phyloP scores from a whole-genome alignment of 352 stramenopile species.

The Phytophthora europaea region DNA sequence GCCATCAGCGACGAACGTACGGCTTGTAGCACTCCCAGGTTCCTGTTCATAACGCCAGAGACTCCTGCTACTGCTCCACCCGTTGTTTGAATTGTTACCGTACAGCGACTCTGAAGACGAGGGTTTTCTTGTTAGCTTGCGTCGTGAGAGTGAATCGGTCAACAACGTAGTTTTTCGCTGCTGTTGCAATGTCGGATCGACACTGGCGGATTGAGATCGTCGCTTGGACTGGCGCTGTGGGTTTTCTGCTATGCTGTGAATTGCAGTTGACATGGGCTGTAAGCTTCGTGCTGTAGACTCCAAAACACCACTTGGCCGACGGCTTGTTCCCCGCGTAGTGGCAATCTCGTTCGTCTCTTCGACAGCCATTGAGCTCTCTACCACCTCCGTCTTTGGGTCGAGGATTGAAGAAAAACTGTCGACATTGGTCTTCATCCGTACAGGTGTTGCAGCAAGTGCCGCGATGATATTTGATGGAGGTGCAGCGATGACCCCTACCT shows the following conservation, averaged over 20 bases:
- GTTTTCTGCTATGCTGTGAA: constrained; percentile 34
- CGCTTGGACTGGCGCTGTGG: constrained; percentile 23
- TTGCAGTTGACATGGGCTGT: constrained; percentile 16
- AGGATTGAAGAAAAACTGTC: constrained; percentile 54
- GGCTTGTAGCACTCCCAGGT: constrained; percentile 16
- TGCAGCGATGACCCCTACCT: constrained; percentile 33
- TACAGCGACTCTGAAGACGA: constrained; percentile 22
- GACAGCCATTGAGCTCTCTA: neutral
- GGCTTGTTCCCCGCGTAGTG: constrained; percentile 11
- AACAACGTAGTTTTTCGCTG: constrained; percentile 32
- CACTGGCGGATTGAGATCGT: constrained; percentile 22
- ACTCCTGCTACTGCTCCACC: constrained; percentile 22
- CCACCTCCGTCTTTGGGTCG: constrained; percentile 9
- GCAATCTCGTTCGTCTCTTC: neutral
- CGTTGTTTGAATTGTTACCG: constrained; percentile 9
- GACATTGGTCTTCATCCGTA: constrained; percentile 52
- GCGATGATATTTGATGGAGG: constrained; percentile 21
- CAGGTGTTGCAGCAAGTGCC: constrained; percentile 23
- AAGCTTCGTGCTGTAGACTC: constrained; percentile 14
- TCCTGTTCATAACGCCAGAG: constrained; percentile 43
- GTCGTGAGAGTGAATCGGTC: constrained; percentile 38
- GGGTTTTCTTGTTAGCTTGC: constrained; percentile 15
- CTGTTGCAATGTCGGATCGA: constrained; percentile 5
- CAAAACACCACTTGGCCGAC: neutral
- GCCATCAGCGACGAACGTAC: constrained; percentile 29